Evolutionary conservation across 2,329 filamentous ascomycete genomes (phyloP).

Genomic region (Arthrobotrys pseudoclavata): DNA sequence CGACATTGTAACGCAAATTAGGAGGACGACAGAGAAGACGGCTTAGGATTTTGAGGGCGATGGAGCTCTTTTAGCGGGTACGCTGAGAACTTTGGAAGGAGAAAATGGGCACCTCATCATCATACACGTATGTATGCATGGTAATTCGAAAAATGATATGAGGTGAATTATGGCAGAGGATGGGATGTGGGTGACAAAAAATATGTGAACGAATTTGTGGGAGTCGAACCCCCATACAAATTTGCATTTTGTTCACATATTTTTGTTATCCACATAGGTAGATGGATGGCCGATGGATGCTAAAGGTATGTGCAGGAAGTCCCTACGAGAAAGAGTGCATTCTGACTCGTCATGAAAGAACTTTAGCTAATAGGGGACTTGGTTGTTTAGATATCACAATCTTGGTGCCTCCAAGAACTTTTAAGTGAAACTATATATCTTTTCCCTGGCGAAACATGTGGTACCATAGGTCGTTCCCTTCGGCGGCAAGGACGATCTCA

Average conservation of each 20-base stretch:
- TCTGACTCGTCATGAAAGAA: neutral
- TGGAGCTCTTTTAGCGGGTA: neutral
- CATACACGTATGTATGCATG: too few species aligned
- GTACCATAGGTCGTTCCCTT: neutral
- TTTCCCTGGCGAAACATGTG: neutral
- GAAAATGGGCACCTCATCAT: too few species aligned
- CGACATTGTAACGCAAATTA: neutral
- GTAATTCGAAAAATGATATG: neutral
- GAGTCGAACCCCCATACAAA: too few species aligned
- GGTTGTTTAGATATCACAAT: conserved; percentile 8
- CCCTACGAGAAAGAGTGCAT: neutral
- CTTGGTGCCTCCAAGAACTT: conserved; percentile 6
- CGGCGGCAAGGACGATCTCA: conserved; percentile 11
- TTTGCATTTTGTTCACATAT: too few species aligned
- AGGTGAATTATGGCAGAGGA: too few species aligned
- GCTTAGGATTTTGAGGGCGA: neutral
- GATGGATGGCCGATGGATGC: neutral
- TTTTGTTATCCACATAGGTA: too few species aligned
- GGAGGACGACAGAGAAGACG: neutral
- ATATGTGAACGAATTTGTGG: too few species aligned
- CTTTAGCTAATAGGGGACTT: neutral
- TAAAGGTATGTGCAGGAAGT: conserved; percentile 7
- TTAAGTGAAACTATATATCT: conserved; percentile 41
- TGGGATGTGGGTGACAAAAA: too few species aligned
- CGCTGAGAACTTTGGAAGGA: neutral